phyloP scores from a whole-genome alignment of 2,329 filamentous ascomycete genomes.

The Aspergillus hiratsukae region DNA sequence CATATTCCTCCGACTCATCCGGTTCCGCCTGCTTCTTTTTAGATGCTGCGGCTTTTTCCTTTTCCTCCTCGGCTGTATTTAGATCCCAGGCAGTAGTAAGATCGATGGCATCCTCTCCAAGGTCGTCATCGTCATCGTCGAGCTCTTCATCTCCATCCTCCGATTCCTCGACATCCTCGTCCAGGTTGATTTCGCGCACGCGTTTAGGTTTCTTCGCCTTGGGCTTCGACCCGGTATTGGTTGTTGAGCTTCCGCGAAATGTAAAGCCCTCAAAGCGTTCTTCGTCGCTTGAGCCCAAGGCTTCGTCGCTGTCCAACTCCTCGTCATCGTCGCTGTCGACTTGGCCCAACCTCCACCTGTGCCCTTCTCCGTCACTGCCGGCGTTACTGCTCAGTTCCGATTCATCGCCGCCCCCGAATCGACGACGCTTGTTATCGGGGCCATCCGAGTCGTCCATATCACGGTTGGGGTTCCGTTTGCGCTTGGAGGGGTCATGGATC shows the following conservation, averaged over 20 bases:
- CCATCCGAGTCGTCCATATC: slow-evolving; percentile 39
- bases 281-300: slow-evolving; percentile 83
- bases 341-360: slow-evolving; percentile 75
- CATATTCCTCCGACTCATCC: slow-evolving; percentile 33
- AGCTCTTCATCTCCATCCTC: slow-evolving; percentile 33
- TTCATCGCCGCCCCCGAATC: slow-evolving; percentile 34
- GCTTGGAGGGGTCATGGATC: slow-evolving; percentile 46
- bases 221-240: slow-evolving; percentile 34
- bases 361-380: slow-evolving; percentile 79
- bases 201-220: slow-evolving; percentile 20
- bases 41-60: slow-evolving; percentile 24
- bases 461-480: slow-evolving; percentile 33
- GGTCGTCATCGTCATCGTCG: slow-evolving; percentile 57
- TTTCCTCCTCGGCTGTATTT: slow-evolving; percentile 41
- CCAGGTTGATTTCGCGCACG: slow-evolving; percentile 43
- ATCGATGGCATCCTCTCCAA: slow-evolving; percentile 61
- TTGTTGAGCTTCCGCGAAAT: slow-evolving; percentile 57
- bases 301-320: slow-evolving; percentile 71
- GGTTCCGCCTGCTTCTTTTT: slow-evolving; percentile 25
- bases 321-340: slow-evolving; percentile 64
- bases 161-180: slow-evolving; percentile 48
- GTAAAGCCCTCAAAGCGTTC: slow-evolving; percentile 76
- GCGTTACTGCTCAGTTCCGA: slow-evolving; percentile 59
- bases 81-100: slow-evolving; percentile 59
- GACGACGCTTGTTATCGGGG: slow-evolving; percentile 44